Percentiles rank a stretch among this genome's conserved stretches.
These are phyloP conservation scores for Annona squamosa DNA, from an alignment of 164 flowering plant species.

Conservation along the genomic window DNA sequence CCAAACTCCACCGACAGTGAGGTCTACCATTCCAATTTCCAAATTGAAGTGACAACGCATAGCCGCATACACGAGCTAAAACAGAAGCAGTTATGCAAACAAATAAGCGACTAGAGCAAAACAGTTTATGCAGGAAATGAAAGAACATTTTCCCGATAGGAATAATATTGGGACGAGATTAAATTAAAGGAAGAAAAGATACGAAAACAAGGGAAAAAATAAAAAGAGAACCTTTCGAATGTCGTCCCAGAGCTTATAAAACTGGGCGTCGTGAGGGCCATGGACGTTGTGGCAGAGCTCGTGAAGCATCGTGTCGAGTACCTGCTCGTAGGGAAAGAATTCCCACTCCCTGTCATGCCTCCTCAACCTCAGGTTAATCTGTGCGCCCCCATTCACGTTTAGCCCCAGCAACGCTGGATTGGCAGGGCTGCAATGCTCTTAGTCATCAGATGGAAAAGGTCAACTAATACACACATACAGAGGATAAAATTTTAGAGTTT, in stretches of 20 bases:
- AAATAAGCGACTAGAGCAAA: too few species aligned
- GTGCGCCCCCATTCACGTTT: slow-evolving; percentile 74
- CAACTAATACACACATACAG: not conserved
- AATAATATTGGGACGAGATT: too few species aligned
- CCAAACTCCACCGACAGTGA: too few species aligned
- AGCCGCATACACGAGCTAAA: too few species aligned
- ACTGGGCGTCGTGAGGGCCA: slow-evolving; percentile 86
- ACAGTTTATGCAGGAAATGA: too few species aligned
- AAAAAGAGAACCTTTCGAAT: slow-evolving; percentile 53
- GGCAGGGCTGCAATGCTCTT: slow-evolving; percentile 47
- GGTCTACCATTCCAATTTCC: too few species aligned
- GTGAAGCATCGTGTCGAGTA: slow-evolving; percentile 95
- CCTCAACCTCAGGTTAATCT: slow-evolving; percentile 76
- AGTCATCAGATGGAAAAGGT: not conserved
- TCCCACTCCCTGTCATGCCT: slow-evolving; percentile 63
- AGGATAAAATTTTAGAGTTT: not conserved
- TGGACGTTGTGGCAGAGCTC: slow-evolving; percentile 89
- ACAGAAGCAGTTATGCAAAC: too few species aligned
- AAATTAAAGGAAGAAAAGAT: too few species aligned
- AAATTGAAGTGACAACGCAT: too few species aligned
- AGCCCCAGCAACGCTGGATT: slow-evolving; percentile 65
- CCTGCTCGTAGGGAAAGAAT: slow-evolving; percentile 64
- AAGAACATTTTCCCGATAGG: too few species aligned
- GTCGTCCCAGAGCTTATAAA: slow-evolving; percentile 96
- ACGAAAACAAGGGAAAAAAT: not conserved